Base-by-base conservation (phyloP, 176 grass and related monocot genomes). In the Leersia perrieri region DNA sequence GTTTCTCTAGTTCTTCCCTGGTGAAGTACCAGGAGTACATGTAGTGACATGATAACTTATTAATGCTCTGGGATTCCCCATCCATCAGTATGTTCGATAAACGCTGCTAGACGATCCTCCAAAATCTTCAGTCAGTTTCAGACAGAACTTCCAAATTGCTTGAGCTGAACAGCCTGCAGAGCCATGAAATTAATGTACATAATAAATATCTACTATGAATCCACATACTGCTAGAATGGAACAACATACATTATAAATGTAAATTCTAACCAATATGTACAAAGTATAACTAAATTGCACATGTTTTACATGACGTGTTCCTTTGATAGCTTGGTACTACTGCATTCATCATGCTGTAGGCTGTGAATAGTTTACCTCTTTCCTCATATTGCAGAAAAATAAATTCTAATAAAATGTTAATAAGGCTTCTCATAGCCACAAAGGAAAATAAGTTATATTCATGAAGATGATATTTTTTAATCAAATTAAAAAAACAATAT, bases 1-100 rank as follows among this genome's bases (percentile, higher is more conserved):
- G 72, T 6, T 91, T 91, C 72, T 93, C 91, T 77, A 93, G 63
- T 69, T 91, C 66, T 73, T 94, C 81, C 63, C 33, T 88, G 57
- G 69, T 88, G 47, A 94, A 94, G 83, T 87, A 92, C 94, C 94
- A 92, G 36, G 77, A 89, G 35, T 71, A 42, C 83, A 83, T 93
- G 33, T 16, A 63, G 33, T 82, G 69, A 38, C 57, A 66, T 67
- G 45, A 82, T 63, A 60, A 51, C 39, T 83, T 34, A 27, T 76
- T 65, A 86, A 35, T 57, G 4, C 10, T 80, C 4, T 39, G 72
- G 15, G n/a, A 47, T 60, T 63, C 80, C 72, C 51, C 35, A 86
- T 77, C 80, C 71, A 85, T 83, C 53, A 61, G 76, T 62, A 77
- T 87, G 27, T 67, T 41, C 64, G 31, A 74, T 33, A 85, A 53